These are phyloP conservation scores for Corchorus olitorius DNA, from an alignment of 345 rosid genomes.

Conservation along the genomic window DNA sequence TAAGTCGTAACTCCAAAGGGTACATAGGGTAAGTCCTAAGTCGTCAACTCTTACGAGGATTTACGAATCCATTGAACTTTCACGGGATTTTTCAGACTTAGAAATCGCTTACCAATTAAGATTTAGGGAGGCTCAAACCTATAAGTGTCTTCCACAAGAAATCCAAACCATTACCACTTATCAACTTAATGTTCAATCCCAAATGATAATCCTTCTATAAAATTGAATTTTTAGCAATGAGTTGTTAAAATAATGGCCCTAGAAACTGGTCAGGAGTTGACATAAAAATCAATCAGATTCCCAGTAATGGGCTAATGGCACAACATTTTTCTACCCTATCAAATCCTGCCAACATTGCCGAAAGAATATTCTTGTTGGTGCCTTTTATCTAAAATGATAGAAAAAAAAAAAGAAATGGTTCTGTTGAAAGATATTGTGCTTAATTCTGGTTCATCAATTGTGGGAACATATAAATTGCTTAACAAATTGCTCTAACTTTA, in stretches of 20 bases:
- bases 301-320: slow-evolving; percentile 16
- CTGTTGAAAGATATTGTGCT: slow-evolving; percentile 1
- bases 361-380: slow-evolving; percentile 27
- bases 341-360: neutral
- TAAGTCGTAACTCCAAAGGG: too few relatives aligned
- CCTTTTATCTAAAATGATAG: neutral
- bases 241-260: slow-evolving; percentile 31
- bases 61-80: too few relatives aligned
- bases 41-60: too few relatives aligned
- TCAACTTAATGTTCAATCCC: too few relatives aligned
- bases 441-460: slow-evolving; percentile 37
- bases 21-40: too few relatives aligned
- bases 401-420: neutral
- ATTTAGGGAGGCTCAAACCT: too few relatives aligned
- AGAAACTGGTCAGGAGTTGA: slow-evolving; percentile 9
- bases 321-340: slow-evolving; percentile 18
- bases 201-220: neutral
- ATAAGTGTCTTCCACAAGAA: too few relatives aligned
- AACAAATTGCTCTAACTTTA: slow-evolving; percentile 3
- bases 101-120: too few relatives aligned
- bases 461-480: slow-evolving; percentile 21
- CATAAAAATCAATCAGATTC: slow-evolving; percentile 21
- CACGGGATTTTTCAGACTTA: too few relatives aligned
- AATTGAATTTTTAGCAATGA: slow-evolving; percentile 14
- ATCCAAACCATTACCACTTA: too few relatives aligned